Base-by-base conservation (phyloP, 2,329 filamentous ascomycete species). In the Sporothrix phasma region DNA sequence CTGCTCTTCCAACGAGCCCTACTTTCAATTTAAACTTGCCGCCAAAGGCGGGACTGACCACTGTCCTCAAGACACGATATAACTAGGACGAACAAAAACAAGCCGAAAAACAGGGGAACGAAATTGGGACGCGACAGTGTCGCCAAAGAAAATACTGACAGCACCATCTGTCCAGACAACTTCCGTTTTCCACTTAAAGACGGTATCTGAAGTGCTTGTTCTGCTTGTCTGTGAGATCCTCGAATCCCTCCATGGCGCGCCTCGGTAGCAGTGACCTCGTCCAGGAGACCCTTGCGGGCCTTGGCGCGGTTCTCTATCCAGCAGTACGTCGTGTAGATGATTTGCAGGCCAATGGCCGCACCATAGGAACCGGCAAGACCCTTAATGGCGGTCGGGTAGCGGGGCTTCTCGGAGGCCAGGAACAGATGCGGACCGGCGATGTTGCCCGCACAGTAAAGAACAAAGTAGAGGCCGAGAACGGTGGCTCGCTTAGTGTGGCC, bases 401-500 rank as follows among this genome's bases (percentile, higher is more conserved):
- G 61, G 6, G 66, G 66, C 5, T 19, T 34, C 60, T 69, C 66
- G 19, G 15, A 19, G 47, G 64, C 37, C 39, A 66, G 59, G 58
- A 69, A 69, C 26, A 68, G 37, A 31, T 67, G 66, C 3, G 68
- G 68, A 13, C 64, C 66, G 49, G 53, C 47, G 58, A 69, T 67
- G 60, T 68, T 68, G 11, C 66, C 66, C 3, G 63, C 62, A 41
- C 65, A 65, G 56, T 67, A 63, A 8, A 65, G 46, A 13, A 67
- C 61, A 64, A 66, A 82, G 75, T 79, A 80, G 19, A 81, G 65
- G 0, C 79, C 80, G 29, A 80, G 78, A 0, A 79, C 77, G 0
- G 77, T 75, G 10, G 75, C 77, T 39, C 80, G 76, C 71, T 82
- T 82, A 1, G 79, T 82, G 67, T 83, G 80, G 0, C 80, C 80